Conservation (phyloP, 139 green algal species). For the Auxenochlorella protothecoides region DNA sequence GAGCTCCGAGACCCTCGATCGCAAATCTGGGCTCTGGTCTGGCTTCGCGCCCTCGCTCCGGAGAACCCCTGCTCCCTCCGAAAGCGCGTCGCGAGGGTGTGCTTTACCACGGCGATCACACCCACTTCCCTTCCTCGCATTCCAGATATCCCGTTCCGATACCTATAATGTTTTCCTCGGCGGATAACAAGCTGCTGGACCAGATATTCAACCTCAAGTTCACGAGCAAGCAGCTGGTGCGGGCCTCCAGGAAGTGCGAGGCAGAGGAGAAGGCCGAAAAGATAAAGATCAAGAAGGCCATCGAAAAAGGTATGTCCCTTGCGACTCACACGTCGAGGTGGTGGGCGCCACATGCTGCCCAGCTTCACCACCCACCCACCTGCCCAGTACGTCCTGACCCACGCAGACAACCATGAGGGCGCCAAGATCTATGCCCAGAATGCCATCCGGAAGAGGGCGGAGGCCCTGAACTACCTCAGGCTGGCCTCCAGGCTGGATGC, state of each 20-base stretch:
- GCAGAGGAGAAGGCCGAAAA: constrained; percentile 92
- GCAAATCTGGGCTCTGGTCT: too few relatives aligned
- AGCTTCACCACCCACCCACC: too few relatives aligned
- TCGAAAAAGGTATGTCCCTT: constrained; percentile 74
- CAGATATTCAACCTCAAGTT: constrained; percentile 97
- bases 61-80: too few relatives aligned
- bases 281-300: constrained; percentile 92
- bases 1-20: too few relatives aligned
- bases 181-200: constrained; percentile 42
- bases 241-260: constrained; percentile 69
- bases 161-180: neutral
- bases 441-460: constrained; percentile 82
- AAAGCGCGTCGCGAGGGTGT: too few relatives aligned
- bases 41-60: too few relatives aligned
- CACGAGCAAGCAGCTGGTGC: constrained; percentile 83
- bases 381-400: too few relatives aligned
- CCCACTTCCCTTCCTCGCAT: too few relatives aligned
- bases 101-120: too few relatives aligned
- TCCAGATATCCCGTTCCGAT: too few relatives aligned
- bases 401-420: constrained; percentile 77
- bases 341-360: neutral
- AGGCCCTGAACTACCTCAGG: constrained; percentile 93
- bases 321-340: neutral
- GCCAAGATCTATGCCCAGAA: constrained; percentile 86
- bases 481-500: constrained; percentile 83